phyloP scores from a whole-genome alignment of 495 filamentous ascomycete genomes.

The Hyaloscypha hepaticicola region DNA sequence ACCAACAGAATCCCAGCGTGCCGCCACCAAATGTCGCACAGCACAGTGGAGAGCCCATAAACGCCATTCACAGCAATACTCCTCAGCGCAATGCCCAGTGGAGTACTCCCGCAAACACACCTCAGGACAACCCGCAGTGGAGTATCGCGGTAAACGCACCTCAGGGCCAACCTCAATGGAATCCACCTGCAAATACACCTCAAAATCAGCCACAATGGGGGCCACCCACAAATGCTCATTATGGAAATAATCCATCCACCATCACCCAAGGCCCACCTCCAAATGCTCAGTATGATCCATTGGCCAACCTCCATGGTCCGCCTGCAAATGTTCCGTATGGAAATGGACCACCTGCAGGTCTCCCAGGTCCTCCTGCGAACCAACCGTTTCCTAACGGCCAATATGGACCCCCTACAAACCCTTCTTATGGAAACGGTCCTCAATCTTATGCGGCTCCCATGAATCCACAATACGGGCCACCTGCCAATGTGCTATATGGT shows the following conservation, averaged over 20 bases:
- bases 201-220: background rate
- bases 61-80: background rate
- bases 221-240: background rate
- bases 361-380: background rate
- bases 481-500: slow-evolving; percentile 7
- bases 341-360: background rate
- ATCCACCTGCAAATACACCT: slow-evolving; percentile 8
- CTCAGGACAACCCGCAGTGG: slow-evolving; percentile 2
- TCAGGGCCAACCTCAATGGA: slow-evolving; percentile 6
- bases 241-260: background rate
- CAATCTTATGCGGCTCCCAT: background rate
- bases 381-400: slow-evolving; percentile 3
- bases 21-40: slow-evolving; percentile 4
- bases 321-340: background rate
- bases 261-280: background rate
- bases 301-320: slow-evolving; percentile 1
- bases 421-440: slow-evolving; percentile 8
- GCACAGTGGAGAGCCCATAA: background rate
- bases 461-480: slow-evolving; percentile 10
- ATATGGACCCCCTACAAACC: slow-evolving; percentile 14
- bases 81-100: background rate
- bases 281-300: background rate
- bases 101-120: background rate
- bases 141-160: background rate
- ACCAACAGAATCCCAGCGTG: background rate